Evolutionary conservation across 179 eudicot genomes (phyloP).

Genomic region (Heliamphora pulchella): DNA sequence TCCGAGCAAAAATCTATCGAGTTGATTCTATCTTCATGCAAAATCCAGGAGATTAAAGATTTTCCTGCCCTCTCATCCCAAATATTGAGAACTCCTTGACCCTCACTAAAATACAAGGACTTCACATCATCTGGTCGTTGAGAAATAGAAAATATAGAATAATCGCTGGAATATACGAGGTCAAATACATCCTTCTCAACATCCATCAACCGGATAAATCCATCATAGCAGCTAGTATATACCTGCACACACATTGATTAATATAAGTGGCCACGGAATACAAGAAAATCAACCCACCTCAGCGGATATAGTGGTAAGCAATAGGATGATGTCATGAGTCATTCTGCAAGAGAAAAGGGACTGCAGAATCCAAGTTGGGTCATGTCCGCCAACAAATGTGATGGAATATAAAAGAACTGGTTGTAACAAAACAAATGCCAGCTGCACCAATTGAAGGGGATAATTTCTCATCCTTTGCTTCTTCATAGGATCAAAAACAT

Average conservation of each 20-base stretch:
- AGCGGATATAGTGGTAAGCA: background rate
- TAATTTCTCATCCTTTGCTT: background rate
- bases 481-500: background rate
- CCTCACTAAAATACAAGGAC: conserved; percentile 61
- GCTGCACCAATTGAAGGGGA: background rate
- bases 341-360: background rate
- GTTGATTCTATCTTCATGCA: conserved; percentile 65
- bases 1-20: conserved; percentile 58
- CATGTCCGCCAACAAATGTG: background rate
- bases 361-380: background rate
- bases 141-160: conserved; percentile 43
- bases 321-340: background rate
- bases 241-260: conserved; percentile 41
- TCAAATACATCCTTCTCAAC: conserved; percentile 60
- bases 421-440: background rate
- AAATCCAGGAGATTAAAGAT: conserved; percentile 31
- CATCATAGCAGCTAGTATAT: conserved; percentile 64
- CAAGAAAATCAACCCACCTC: background rate
- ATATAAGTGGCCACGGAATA: background rate
- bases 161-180: conserved; percentile 39
- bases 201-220: conserved; percentile 60
- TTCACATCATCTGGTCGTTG: conserved; percentile 46
- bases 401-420: background rate
- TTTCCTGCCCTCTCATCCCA: conserved; percentile 68
- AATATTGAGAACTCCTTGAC: conserved; percentile 41